Percentiles rank a stretch among this genome's conserved stretches.
Conservation (phyloP, 1,139 yeast species). For the Blastobotrys proliferans region DNA sequence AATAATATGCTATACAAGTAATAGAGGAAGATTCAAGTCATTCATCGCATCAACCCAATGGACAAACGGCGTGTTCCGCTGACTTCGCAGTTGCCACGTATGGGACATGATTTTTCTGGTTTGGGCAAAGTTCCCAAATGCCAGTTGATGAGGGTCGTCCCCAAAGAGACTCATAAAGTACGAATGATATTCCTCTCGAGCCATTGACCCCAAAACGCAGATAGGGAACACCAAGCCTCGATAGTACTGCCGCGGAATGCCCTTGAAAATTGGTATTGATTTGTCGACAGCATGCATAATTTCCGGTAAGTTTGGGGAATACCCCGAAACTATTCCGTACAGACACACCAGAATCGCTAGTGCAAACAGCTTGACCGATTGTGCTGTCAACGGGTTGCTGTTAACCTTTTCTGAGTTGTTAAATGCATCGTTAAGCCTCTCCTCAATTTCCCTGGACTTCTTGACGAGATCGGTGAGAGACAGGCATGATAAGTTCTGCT, state of each 20-base stretch:
- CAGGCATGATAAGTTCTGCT: conserved; percentile 1
- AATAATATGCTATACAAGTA: background rate
- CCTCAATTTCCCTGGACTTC: background rate
- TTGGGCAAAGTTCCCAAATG: conserved; percentile 3
- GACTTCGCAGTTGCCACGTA: background rate
- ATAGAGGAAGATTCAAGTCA: background rate
- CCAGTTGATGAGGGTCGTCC: background rate
- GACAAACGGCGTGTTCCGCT: background rate
- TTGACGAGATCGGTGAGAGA: background rate
- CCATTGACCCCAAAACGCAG: conserved; percentile 1
- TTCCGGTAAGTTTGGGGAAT: conserved; percentile 1
- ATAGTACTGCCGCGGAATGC: background rate
- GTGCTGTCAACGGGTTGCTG: too few relatives aligned
- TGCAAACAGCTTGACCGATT: background rate
- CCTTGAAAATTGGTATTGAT: background rate
- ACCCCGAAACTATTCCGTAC: background rate
- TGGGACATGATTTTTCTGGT: conserved; percentile 1
- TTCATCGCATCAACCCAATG: conserved; percentile 3
- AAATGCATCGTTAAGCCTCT: background rate
- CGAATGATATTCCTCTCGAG: background rate
- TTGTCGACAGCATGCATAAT: background rate
- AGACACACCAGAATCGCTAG: conserved; percentile 1
- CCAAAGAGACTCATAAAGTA: background rate
- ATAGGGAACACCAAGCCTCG: conserved; percentile 3
- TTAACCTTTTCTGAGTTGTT: background rate